Evolutionary conservation across 2,329 filamentous ascomycete species (phyloP).

Genomic region (Pyricularia grisea): DNA sequence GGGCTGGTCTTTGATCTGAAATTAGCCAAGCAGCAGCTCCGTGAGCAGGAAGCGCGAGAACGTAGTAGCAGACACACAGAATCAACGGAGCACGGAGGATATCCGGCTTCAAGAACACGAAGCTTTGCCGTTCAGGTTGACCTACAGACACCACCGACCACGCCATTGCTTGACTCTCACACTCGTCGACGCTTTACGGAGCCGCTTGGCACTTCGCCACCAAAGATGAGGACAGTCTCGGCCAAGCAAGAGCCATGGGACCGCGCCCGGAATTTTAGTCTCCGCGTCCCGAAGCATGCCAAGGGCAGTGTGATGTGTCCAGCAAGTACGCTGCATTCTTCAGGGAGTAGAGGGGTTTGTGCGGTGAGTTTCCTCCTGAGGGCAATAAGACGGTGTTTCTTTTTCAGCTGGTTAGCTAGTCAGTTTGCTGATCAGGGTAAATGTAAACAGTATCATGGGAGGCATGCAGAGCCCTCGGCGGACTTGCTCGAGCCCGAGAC

Average conservation of each 20-base stretch:
- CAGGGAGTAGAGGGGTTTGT: constrained; percentile 37
- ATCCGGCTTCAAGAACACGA: neutral
- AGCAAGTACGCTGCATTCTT: constrained; percentile 31
- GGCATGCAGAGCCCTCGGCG: constrained; percentile 1
- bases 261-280: constrained; percentile 26
- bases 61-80: neutral
- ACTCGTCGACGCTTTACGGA: neutral
- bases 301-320: constrained; percentile 43
- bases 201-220: neutral
- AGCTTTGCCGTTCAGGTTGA: neutral
- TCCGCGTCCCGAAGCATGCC: constrained; percentile 40
- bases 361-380: constrained; percentile 19
- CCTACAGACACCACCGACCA: neutral
- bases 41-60: neutral
- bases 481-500: neutral
- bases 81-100: neutral
- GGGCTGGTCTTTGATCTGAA: neutral
- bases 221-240: neutral
- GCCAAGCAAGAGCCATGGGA: neutral
- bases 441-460: constrained; percentile 10
- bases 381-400: neutral
- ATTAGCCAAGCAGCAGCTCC: neutral
- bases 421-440: neutral
- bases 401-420: too few relatives aligned
- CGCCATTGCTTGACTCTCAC: neutral